Conservation (phyloP, 257 asterid species). For the Ilex aquifolium region DNA sequence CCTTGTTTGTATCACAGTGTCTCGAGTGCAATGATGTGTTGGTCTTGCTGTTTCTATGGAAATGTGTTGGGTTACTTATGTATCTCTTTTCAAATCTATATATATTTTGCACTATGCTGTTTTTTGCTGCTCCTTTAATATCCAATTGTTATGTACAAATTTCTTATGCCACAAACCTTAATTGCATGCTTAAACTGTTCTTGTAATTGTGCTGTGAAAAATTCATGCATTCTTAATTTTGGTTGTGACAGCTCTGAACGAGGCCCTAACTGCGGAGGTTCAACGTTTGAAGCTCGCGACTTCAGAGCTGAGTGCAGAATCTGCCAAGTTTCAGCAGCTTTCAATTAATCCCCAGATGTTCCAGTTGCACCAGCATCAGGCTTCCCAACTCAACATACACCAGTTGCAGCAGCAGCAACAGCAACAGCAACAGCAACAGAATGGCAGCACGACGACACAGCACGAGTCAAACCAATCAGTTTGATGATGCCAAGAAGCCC, state of each 20-base stretch:
- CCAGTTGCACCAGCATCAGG: conserved; percentile 36
- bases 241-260: conserved; percentile 45
- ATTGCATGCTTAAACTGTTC: no score
- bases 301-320: conserved; percentile 34
- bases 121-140: no score
- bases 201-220: no score
- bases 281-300: conserved; percentile 56
- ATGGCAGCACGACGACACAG: conserved; percentile 28
- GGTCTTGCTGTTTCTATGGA: no score
- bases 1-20: no score
- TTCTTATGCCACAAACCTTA: no score
- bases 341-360: conserved; percentile 41
- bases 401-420: conserved; percentile 41
- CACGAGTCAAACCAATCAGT: conserved; percentile 26
- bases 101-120: no score
- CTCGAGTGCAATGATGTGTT: no score
- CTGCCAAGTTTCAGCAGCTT: conserved; percentile 48
- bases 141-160: no score
- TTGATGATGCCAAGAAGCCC: not conserved
- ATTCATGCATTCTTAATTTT: no score
- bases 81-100: no score
- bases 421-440: conserved; percentile 24
- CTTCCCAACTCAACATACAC: conserved; percentile 25
- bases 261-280: conserved; percentile 50
- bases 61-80: no score